Conservation (phyloP, 2,329 filamentous ascomycete genomes). For the Fusarium xylarioides region DNA sequence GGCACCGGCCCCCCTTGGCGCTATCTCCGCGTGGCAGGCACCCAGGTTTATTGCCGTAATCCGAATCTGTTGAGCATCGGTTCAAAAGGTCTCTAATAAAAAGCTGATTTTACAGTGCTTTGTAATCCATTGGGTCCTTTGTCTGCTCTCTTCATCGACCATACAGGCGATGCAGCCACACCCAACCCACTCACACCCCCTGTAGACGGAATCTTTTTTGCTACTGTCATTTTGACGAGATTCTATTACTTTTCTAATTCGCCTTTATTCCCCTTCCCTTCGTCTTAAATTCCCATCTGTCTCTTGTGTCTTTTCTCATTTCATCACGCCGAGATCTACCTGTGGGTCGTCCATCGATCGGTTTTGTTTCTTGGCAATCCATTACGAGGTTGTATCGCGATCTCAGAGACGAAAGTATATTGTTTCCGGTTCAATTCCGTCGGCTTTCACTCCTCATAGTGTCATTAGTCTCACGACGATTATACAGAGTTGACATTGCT, state of each 20-base stretch:
- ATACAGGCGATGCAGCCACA: conserved; percentile 22
- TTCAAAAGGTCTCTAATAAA: not conserved
- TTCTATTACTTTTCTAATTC: conserved; percentile 14
- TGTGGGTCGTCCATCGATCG: not conserved
- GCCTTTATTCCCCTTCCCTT: conserved; percentile 6
- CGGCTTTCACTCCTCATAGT: not conserved
- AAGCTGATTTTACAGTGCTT: conserved; percentile 18
- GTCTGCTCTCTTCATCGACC: not conserved
- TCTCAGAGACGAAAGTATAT: conserved; percentile 2
- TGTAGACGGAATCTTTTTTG: conserved; percentile 6
- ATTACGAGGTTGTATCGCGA: conserved; percentile 14
- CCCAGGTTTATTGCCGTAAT: conserved; percentile 25
- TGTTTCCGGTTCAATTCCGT: conserved; percentile 21
- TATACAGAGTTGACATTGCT: not conserved
- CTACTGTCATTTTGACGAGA: conserved; percentile 20
- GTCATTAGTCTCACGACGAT: not conserved
- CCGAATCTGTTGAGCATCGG: conserved; percentile 16
- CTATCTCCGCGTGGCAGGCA: conserved; percentile 21
- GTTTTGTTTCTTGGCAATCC: conserved; percentile 4
- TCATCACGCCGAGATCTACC: conserved; percentile 7
- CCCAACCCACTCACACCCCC: conserved; percentile 15
- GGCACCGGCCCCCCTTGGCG: conserved; percentile 6
- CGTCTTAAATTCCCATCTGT: conserved; percentile 5
- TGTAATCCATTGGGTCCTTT: conserved; percentile 32
- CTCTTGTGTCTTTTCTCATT: not conserved